Percentiles rank a stretch among this genome's conserved stretches.
Evolutionary conservation across 805 yeast genomes (phyloP).

Genomic region (Yamadazyma ubonensis): DNA sequence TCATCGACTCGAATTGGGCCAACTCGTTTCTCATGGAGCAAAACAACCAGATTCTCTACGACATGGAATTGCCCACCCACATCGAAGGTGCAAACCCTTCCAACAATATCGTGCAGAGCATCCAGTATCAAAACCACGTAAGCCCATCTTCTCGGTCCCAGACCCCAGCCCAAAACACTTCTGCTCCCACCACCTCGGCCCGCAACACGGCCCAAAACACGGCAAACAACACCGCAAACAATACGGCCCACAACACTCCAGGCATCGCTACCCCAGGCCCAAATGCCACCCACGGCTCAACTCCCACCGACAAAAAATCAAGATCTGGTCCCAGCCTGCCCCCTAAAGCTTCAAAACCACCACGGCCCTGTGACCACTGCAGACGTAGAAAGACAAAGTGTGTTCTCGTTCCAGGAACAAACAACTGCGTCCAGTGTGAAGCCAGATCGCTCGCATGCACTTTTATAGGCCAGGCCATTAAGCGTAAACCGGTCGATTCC

Average conservation of each 20-base stretch:
- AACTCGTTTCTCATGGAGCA: constrained; percentile 33
- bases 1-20: constrained; percentile 33
- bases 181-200: constrained; percentile 87
- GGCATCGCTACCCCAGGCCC: too few species aligned
- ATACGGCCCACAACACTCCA: too few species aligned
- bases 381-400: constrained; percentile 78
- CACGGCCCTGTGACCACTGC: constrained; percentile 83
- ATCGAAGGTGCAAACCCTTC: constrained; percentile 16
- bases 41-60: constrained; percentile 28
- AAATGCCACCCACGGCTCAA: too few species aligned
- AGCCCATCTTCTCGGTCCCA: constrained; percentile 1
- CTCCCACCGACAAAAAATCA: too few species aligned
- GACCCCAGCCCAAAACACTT: constrained; percentile 53
- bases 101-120: constrained; percentile 28
- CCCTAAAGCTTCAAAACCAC: constrained; percentile 34
- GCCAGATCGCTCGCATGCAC: constrained; percentile 73
- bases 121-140: constrained; percentile 31
- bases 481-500: constrained; percentile 28
- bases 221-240: too few species aligned
- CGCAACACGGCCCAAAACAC: too few species aligned
- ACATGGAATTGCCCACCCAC: constrained; percentile 28
- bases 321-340: background rate
- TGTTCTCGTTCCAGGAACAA: constrained; percentile 60
- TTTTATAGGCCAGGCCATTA: constrained; percentile 56
- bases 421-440: constrained; percentile 75